Percentiles rank a stretch among this genome's conserved stretches.
phyloP scores from a whole-genome alignment of 352 stramenopile genomes.

The Lagenidium sp. region DNA sequence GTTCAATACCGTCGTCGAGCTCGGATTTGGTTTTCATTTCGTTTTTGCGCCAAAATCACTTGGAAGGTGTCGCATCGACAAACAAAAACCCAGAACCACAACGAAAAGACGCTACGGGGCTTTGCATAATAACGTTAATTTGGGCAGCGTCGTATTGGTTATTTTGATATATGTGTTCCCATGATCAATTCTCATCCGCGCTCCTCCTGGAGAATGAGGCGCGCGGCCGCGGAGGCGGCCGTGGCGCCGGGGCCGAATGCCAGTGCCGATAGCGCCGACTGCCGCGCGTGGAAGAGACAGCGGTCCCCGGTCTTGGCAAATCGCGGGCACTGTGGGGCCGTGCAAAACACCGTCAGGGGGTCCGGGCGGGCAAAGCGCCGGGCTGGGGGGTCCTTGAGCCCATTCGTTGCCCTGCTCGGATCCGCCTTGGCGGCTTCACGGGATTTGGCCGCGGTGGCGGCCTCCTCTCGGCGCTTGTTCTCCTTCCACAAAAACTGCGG shows the following conservation, averaged over 20 bases:
- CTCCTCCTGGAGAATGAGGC: no score
- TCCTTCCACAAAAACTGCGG: slow-evolving; percentile 53
- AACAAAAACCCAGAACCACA: no score
- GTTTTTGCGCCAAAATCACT: no score
- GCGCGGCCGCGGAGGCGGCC: no score
- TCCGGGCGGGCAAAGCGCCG: slow-evolving; percentile 13
- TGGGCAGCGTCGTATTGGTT: no score
- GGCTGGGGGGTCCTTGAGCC: not conserved
- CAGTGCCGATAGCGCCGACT: slow-evolving; percentile 9
- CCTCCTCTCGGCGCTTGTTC: slow-evolving; percentile 36
- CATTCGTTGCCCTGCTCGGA: not conserved
- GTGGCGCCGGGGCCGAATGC: slow-evolving; percentile 8
- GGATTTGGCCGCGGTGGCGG: slow-evolving; percentile 17
- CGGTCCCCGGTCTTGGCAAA: slow-evolving; percentile 54
- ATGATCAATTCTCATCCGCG: no score
- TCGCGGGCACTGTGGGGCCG: slow-evolving; percentile 21
- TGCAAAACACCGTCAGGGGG: slow-evolving; percentile 40
- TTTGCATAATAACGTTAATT: no score
- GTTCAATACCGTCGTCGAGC: no score
- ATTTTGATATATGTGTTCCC: no score
- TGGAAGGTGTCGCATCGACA: no score
- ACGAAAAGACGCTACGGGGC: no score
- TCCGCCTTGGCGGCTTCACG: slow-evolving; percentile 4
- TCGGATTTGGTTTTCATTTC: no score
- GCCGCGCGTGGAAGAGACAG: slow-evolving; percentile 52